Conservation (phyloP, 208 protist genomes). For the Acanthamoeba healyi region DNA sequence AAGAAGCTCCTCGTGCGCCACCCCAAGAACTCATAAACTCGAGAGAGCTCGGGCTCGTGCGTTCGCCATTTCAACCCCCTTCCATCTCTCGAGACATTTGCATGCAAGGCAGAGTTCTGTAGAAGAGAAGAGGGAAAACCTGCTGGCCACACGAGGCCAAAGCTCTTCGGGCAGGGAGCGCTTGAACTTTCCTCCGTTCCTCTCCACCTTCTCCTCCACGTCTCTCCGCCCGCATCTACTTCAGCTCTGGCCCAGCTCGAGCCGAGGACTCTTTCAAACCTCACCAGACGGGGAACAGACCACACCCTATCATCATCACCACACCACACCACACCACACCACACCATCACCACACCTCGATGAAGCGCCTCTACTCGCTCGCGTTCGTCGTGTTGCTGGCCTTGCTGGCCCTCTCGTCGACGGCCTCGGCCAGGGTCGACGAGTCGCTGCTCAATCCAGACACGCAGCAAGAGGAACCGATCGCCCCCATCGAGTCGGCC, state of each 20-base stretch:
- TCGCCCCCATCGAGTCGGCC: not conserved
- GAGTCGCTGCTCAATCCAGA: not conserved
- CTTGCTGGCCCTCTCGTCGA: not conserved
- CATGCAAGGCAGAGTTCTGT: not conserved
- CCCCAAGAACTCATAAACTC: not conserved
- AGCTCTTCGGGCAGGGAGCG: not conserved
- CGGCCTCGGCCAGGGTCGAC: not conserved
- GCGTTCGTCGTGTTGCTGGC: not conserved
- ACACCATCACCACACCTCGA: not conserved
- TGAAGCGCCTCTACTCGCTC: not conserved
- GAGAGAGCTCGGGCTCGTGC: no score
- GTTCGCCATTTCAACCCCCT: no score
- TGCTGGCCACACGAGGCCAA: not conserved
- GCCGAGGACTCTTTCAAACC: not conserved
- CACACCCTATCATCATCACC: not conserved
- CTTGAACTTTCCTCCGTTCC: slow-evolving; percentile 22
- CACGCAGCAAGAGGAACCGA: not conserved
- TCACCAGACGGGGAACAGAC: not conserved
- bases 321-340: not conserved
- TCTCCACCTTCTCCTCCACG: not conserved
- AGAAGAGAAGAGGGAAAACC: not conserved
- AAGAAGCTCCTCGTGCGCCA: not conserved
- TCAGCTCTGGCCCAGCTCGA: not conserved
- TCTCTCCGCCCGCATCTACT: not conserved
- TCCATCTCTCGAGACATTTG: not conserved